Evolutionary conservation across 2,329 filamentous ascomycete species (phyloP).

Genomic region (Trichoderma asperellum): DNA sequence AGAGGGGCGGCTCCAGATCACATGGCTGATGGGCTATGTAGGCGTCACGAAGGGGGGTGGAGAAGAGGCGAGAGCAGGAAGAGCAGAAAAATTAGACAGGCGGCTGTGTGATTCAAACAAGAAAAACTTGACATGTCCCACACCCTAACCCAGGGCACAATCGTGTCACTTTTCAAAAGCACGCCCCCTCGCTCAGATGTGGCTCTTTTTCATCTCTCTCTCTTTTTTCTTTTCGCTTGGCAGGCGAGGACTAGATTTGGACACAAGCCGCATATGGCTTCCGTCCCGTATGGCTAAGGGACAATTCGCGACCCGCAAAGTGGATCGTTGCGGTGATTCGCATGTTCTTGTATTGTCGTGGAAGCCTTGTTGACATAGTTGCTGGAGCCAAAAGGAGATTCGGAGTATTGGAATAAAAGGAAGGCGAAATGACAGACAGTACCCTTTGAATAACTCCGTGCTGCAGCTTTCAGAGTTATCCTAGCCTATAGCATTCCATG

Average conservation of each 20-base stretch:
- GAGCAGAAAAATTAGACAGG: background rate
- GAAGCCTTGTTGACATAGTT: background rate
- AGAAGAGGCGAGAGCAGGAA: background rate
- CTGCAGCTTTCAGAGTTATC: background rate
- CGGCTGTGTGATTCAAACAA: constrained; percentile 9
- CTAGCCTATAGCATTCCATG: background rate
- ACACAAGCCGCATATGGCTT: background rate
- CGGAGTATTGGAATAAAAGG: background rate
- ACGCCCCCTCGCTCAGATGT: background rate
- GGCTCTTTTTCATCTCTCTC: background rate
- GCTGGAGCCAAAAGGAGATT: background rate
- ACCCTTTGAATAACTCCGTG: background rate
- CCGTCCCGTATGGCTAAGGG: constrained; percentile 1
- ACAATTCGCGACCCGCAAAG: constrained; percentile 1
- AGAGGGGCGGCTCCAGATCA: constrained; percentile 25
- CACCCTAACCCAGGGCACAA: background rate
- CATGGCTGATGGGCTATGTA: constrained; percentile 26
- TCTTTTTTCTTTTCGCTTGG: background rate
- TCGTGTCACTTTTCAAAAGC: constrained; percentile 5
- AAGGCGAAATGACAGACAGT: background rate
- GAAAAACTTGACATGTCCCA: constrained; percentile 5
- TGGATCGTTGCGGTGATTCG: background rate
- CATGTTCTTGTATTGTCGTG: constrained; percentile 9
- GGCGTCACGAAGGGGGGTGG: constrained; percentile 18
- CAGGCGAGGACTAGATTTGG: background rate